Evolutionary conservation across 2,329 filamentous ascomycete species (phyloP).

Genomic region (Chaetomium globosum): DNA sequence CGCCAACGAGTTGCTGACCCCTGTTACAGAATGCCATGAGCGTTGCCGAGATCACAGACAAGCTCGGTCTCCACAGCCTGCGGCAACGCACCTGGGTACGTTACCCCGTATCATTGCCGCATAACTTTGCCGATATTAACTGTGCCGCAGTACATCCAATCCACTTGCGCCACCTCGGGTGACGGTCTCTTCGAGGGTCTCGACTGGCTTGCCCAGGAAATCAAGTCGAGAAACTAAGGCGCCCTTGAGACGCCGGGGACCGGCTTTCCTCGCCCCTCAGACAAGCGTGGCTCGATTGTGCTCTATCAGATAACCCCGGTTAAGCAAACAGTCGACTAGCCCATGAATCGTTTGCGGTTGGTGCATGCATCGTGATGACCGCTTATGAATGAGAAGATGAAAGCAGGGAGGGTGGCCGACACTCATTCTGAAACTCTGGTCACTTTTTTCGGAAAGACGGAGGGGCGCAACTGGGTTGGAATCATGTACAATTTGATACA

Average conservation of each 20-base stretch:
- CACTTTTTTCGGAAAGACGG: slow-evolving; percentile 43
- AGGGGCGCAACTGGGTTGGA: slow-evolving; percentile 41
- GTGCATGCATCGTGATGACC: slow-evolving; percentile 35
- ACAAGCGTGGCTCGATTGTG: slow-evolving; percentile 58
- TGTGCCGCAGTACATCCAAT: slow-evolving; percentile 85
- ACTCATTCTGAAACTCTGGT: slow-evolving; percentile 39
- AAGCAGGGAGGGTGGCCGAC: slow-evolving; percentile 32
- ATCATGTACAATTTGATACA: slow-evolving; percentile 44
- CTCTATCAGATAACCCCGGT: slow-evolving; percentile 56
- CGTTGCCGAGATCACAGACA: slow-evolving; percentile 99
- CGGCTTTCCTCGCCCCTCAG: slow-evolving; percentile 42
- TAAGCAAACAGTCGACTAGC: slow-evolving; percentile 62
- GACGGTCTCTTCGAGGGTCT: slow-evolving; percentile 99
- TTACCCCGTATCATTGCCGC: slow-evolving; percentile 36
- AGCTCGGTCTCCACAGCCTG: slow-evolving; percentile 98
- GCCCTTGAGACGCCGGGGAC: slow-evolving; percentile 38
- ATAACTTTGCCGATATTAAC: slow-evolving; percentile 20
- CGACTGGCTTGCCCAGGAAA: slow-evolving; percentile 83
- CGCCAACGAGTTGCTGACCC: slow-evolving; percentile 37
- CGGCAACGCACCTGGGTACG: slow-evolving; percentile 98
- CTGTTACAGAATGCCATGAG: slow-evolving; percentile 89
- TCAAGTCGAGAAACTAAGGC: slow-evolving; percentile 71
- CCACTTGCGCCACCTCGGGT: slow-evolving; percentile 96
- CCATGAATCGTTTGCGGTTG: slow-evolving; percentile 47
- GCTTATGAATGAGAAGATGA: slow-evolving; percentile 31